Evolutionary conservation across 345 rosid genomes (phyloP), one percentile per base, ranked within the genome.

Genomic region (Raphanus sativus): DNA sequence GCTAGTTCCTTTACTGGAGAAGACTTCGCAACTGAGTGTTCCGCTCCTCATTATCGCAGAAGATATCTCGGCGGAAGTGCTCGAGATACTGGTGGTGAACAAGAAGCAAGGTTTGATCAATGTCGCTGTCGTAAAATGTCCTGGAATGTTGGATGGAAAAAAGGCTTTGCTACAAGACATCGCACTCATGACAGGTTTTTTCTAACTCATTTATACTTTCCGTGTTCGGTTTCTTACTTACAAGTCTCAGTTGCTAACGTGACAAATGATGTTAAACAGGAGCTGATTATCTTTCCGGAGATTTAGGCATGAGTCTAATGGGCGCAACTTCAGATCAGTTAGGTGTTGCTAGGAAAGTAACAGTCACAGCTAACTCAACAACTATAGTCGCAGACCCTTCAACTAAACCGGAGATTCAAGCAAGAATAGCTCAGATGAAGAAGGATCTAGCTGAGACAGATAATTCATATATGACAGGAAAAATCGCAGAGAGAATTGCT

Each of bases 271-370:
- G 11, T 74, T 59, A 33, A 34, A 42, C 84, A 94, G 97, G 97
- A 76, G 97, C 95, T 76, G 98, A 91, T 84, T 94, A 87, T 81
- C 84, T 91, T 26, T 83, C 85, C 17, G 92, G 93, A 70, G 98
- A 94, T 58, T 65, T 94, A 76, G 96, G 94, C 71, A 76, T 87
- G 79, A 60, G 73, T 17, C 89, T 91, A 29, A 69, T 42, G 48
- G 86, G 78, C 28, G 85, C 83, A 77, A 94, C 97, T 77, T 90
- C 96, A n/a, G 98, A 94, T 86, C 95, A 94, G 85, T 93, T 94
- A 59, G 98, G 97, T 33, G 75, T 89, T 83, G 94, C 90, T 71
- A 81, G 83, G 69, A 91, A 82, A 88, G 83, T 94, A 60, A 88
- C 82, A 16, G 56, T 94, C 77, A 86, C 91, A 52, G 86, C 88